These are phyloP conservation scores for Chaetomium sp. DNA, from an alignment of 2,329 filamentous ascomycete species.

Conservation along the genomic window DNA sequence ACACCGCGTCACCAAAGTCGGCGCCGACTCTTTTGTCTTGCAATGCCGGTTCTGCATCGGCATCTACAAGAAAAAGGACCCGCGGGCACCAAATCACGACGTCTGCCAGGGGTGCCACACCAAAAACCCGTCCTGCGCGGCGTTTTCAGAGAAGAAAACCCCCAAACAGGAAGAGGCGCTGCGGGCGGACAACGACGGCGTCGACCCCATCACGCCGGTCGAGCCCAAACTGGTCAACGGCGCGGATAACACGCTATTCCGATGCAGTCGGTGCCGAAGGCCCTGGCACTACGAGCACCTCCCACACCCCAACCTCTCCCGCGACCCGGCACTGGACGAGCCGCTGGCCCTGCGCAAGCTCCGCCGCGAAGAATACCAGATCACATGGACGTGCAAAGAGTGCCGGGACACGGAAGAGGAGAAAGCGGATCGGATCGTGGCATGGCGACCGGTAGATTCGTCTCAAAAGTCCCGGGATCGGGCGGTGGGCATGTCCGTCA, in stretches of 20 bases:
- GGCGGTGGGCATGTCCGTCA: slow-evolving; percentile 40
- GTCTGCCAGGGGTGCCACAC: slow-evolving; percentile 64
- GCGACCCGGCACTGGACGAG: slow-evolving; percentile 33
- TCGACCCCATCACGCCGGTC: slow-evolving; percentile 67
- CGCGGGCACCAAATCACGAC: slow-evolving; percentile 60
- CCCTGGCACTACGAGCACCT: slow-evolving; percentile 83
- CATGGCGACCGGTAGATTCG: slow-evolving; percentile 70
- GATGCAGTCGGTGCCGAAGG: slow-evolving; percentile 69
- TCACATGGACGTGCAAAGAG: slow-evolving; percentile 72
- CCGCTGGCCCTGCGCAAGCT: slow-evolving; percentile 49
- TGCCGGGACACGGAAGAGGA: slow-evolving; percentile 54
- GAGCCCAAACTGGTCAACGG: slow-evolving; percentile 65
- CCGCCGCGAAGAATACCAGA: slow-evolving; percentile 65
- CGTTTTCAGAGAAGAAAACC: slow-evolving; percentile 68
- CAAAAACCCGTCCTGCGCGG: slow-evolving; percentile 60
- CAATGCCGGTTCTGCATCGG: slow-evolving; percentile 86
- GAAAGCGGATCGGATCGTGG: slow-evolving; percentile 73
- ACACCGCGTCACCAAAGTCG: slow-evolving; percentile 85
- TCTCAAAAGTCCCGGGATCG: slow-evolving; percentile 34
- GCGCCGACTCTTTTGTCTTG: slow-evolving; percentile 68
- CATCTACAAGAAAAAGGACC: slow-evolving; percentile 60
- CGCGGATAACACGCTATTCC: slow-evolving; percentile 68
- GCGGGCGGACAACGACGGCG: slow-evolving; percentile 68
- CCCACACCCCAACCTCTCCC: slow-evolving; percentile 40
- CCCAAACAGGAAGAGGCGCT: slow-evolving; percentile 77